phyloP scores from a whole-genome alignment of 768 basidiomycete genomes.

The Exidia glandulosa region DNA sequence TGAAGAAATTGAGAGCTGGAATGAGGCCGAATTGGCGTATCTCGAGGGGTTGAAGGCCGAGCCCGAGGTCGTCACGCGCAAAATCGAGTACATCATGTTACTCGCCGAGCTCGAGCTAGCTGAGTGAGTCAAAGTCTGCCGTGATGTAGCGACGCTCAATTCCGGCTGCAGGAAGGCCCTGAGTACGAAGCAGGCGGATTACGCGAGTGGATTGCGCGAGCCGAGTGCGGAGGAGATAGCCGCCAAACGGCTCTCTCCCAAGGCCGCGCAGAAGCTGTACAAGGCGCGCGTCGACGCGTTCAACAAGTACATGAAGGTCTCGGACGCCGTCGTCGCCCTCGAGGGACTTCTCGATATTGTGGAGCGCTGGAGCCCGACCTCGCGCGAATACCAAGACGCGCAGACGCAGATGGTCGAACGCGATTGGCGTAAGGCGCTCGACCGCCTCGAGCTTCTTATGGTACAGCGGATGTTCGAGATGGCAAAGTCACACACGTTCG shows the following conservation, averaged over 20 bases:
- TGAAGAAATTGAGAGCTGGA: not conserved
- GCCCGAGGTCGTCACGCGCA: not conserved
- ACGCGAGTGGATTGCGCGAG: not conserved
- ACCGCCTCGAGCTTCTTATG: not conserved
- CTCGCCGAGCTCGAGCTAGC: not conserved
- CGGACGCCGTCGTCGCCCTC: not conserved
- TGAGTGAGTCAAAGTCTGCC: no score
- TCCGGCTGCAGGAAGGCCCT: not conserved
- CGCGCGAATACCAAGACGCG: not conserved
- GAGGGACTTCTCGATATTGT: not conserved
- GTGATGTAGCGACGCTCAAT: no score
- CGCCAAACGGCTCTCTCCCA: not conserved
- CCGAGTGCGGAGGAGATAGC: not conserved
- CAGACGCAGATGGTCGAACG: not conserved
- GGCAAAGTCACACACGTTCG: not conserved
- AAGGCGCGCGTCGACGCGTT: not conserved
- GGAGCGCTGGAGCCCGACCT: not conserved
- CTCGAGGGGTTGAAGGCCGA: not conserved
- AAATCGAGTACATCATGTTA: not conserved
- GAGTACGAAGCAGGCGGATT: no score
- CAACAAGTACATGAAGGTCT: not conserved
- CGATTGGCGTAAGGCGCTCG: not conserved
- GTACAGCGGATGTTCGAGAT: not conserved
- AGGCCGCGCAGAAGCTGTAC: not conserved
- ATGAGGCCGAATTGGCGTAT: not conserved